Conservation (phyloP, 2,329 filamentous ascomycete species). For the Fusarium sacchari region DNA sequence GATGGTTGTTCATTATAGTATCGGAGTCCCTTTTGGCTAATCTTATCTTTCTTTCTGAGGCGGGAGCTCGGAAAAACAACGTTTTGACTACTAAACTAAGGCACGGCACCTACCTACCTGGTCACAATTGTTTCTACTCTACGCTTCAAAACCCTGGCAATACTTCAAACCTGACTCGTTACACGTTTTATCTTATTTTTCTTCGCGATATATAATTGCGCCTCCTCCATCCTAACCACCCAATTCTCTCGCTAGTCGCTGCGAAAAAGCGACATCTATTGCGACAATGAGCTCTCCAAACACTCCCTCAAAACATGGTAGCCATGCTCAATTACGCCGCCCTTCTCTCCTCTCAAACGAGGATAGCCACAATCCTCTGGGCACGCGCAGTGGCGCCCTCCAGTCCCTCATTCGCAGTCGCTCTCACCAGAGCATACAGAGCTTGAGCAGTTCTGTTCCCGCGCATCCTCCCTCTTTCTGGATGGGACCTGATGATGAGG, state of each 20-base stretch:
- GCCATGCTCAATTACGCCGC: constrained; percentile 40
- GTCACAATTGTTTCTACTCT: constrained; percentile 21
- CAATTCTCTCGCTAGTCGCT: constrained; percentile 10
- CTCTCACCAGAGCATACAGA: constrained; percentile 49
- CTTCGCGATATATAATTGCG: constrained; percentile 7
- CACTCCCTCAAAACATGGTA: constrained; percentile 39
- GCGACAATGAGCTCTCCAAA: constrained; percentile 47
- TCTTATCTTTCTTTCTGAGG: constrained; percentile 9
- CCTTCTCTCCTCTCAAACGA: constrained; percentile 49
- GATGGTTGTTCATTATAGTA: background rate
- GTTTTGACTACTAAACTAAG: constrained; percentile 1
- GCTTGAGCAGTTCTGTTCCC: constrained; percentile 42
- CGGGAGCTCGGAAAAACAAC: constrained; percentile 30
- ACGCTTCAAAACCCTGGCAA: constrained; percentile 18
- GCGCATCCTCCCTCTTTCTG: constrained; percentile 38
- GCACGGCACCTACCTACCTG: background rate
- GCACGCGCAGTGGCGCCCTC: constrained; percentile 51
- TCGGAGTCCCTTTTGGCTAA: background rate
- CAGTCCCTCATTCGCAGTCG: constrained; percentile 53
- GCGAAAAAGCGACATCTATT: constrained; percentile 13
- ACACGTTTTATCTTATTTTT: constrained; percentile 6
- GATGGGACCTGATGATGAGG: constrained; percentile 48
- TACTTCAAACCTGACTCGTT: constrained; percentile 20
- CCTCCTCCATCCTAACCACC: background rate
- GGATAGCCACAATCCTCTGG: constrained; percentile 48